These are phyloP conservation scores for Pseudocercospora fijiensis DNA, from an alignment of 2,329 filamentous ascomycete species.

Conservation along the genomic window DNA sequence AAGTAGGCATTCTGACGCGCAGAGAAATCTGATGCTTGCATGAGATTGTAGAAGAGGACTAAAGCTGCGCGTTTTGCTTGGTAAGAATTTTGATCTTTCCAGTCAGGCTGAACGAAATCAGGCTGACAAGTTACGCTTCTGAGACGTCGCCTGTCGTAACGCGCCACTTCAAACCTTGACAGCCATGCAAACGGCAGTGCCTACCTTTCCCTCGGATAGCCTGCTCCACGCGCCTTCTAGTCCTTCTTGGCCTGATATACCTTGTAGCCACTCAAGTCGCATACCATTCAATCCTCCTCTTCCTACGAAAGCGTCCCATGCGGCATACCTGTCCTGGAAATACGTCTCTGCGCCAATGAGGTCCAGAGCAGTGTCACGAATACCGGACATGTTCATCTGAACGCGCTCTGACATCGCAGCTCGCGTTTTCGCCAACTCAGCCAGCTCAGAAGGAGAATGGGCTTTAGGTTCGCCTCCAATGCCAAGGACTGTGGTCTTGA, in stretches of 20 bases:
- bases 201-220: conserved; percentile 10
- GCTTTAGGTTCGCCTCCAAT: conserved; percentile 19
- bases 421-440: background rate
- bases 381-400: conserved; percentile 26
- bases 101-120: background rate
- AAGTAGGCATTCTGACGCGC: background rate
- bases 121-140: background rate
- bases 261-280: conserved; percentile 13
- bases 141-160: background rate
- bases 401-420: conserved; percentile 11
- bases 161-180: background rate
- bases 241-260: background rate
- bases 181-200: background rate
- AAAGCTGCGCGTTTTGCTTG: background rate
- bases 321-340: conserved; percentile 10
- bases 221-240: conserved; percentile 18
- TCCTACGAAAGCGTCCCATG: conserved; percentile 16
- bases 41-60: background rate
- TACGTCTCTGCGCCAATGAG: conserved; percentile 14
- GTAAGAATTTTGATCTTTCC: background rate
- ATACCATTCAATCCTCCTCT: conserved; percentile 7
- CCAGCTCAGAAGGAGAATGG: conserved; percentile 4
- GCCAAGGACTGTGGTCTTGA: conserved; percentile 13
- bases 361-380: conserved; percentile 16
- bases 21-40: background rate